phyloP scores from a whole-genome alignment of 108 stramenopile genomes.

The Fragilariopsis cylindrus region DNA sequence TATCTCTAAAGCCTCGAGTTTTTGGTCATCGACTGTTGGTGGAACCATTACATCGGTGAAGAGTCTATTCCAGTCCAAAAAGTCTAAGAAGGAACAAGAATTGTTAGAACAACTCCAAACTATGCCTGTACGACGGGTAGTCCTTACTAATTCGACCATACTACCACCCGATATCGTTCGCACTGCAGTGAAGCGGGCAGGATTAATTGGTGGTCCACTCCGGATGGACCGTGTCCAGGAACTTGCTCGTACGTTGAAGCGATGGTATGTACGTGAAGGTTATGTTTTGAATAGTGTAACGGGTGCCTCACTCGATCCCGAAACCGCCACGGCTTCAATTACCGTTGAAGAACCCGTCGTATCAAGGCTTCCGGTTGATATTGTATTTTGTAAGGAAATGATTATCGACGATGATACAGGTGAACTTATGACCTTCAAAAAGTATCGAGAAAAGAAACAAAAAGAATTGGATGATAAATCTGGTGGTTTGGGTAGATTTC shows the following conservation, averaged over 20 bases:
- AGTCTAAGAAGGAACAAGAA: conserved; percentile 25
- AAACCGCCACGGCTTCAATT: conserved; percentile 44
- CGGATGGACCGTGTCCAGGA: conserved; percentile 60
- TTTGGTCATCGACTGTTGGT: conserved; percentile 23
- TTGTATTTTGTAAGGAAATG: conserved; percentile 72
- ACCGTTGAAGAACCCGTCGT: conserved; percentile 47
- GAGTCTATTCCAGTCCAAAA: conserved; percentile 15
- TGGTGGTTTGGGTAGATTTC: conserved; percentile 19
- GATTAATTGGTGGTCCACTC: conserved; percentile 64
- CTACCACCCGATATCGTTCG: conserved; percentile 64
- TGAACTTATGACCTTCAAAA: conserved; percentile 42
- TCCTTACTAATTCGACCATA: conserved; percentile 59
- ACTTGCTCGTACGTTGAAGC: conserved; percentile 57
- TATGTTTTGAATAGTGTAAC: conserved; percentile 80
- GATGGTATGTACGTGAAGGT: conserved; percentile 69
- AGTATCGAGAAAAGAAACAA: conserved; percentile 38
- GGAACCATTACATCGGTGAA: conserved; percentile 10
- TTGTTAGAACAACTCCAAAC: conserved; percentile 40
- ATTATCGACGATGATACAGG: conserved; percentile 52
- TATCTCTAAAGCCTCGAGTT: background rate
- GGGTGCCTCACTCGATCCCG: conserved; percentile 60
- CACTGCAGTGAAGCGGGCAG: conserved; percentile 58
- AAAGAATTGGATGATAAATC: conserved; percentile 22
- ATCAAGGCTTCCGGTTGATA: conserved; percentile 48
- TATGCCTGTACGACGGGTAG: conserved; percentile 39